Evolutionary conservation across 257 asterid species (phyloP).

Genomic region (Solanum bulbocastanum): DNA sequence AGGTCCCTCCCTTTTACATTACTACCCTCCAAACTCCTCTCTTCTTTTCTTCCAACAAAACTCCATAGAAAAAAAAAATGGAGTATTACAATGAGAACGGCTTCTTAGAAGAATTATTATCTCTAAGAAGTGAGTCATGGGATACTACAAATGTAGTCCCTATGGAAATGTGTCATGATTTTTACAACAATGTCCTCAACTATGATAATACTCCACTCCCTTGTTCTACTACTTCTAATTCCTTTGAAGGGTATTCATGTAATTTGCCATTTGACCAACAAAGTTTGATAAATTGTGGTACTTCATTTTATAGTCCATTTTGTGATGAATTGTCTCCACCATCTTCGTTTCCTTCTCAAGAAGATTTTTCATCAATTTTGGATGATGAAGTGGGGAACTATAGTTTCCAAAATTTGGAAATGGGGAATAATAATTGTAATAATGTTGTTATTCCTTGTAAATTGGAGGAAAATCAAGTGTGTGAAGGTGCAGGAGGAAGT

Average conservation of each 20-base stretch:
- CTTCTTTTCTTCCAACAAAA: background rate
- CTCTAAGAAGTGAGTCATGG: constrained; percentile 22
- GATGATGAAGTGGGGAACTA: constrained; percentile 16
- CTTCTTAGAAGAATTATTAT: constrained; percentile 41
- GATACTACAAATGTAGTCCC: background rate
- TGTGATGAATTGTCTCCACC: constrained; percentile 35
- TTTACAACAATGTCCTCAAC: constrained; percentile 16
- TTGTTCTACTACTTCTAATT: background rate
- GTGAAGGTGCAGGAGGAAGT: background rate
- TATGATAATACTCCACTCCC: background rate
- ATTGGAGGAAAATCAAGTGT: constrained; percentile 16
- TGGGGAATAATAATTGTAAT: background rate
- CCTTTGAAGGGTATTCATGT: constrained; percentile 9
- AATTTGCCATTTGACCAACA: constrained; percentile 21
- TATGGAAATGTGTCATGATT: constrained; percentile 7
- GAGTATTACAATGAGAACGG: constrained; percentile 32
- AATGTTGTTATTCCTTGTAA: constrained; percentile 5
- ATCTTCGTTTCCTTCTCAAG: constrained; percentile 10
- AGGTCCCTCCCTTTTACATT: background rate
- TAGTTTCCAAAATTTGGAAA: constrained; percentile 11
- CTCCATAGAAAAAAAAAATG: constrained; percentile 21
- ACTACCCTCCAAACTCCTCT: background rate
- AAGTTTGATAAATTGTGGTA: background rate
- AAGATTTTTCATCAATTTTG: constrained; percentile 11
- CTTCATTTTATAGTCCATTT: constrained; percentile 17